phyloP scores from a whole-genome alignment of 179 eudicot species.

The Vitellaria paradoxa region DNA sequence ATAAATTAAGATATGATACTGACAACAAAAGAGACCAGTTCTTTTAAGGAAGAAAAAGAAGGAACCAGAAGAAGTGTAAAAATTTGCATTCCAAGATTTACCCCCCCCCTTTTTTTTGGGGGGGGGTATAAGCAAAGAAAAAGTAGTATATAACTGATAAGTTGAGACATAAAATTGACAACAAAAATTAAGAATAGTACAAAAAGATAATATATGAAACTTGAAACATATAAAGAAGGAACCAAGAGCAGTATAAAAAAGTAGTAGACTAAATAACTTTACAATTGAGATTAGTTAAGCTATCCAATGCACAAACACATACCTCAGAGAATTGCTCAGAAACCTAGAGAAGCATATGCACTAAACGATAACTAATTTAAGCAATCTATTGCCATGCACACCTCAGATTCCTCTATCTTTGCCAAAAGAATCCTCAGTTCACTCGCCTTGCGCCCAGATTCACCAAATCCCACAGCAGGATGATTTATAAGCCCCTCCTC shows the following conservation, averaged over 20 bases:
- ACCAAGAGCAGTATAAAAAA: too few relatives aligned
- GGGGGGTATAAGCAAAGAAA: too few relatives aligned
- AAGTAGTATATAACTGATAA: too few relatives aligned
- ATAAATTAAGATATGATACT: slow-evolving; percentile 2
- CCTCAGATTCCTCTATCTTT: slow-evolving; percentile 99
- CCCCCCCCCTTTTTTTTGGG: too few relatives aligned
- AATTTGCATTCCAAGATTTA: too few relatives aligned
- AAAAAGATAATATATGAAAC: too few relatives aligned
- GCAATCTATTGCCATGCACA: slow-evolving; percentile 25
- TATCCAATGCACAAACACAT: slow-evolving; percentile 2
- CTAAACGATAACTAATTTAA: not conserved
- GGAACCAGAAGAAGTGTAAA: not conserved
- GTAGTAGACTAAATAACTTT: too few relatives aligned
- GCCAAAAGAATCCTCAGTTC: slow-evolving; percentile 88
- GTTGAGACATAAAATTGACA: too few relatives aligned
- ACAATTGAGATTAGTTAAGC: too few relatives aligned
- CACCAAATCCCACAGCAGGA: slow-evolving; percentile 93
- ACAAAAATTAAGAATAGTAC: too few relatives aligned
- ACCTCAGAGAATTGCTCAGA: not conserved
- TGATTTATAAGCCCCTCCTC: slow-evolving; percentile 98
- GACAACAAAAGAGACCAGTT: not conserved
- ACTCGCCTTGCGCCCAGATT: slow-evolving; percentile 89
- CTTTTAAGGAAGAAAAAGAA: not conserved
- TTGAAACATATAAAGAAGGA: too few relatives aligned
- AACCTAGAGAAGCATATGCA: not conserved